Conservation (phyloP, 192 early-diverging fungal genomes). For the Lobosporangium transversale region DNA sequence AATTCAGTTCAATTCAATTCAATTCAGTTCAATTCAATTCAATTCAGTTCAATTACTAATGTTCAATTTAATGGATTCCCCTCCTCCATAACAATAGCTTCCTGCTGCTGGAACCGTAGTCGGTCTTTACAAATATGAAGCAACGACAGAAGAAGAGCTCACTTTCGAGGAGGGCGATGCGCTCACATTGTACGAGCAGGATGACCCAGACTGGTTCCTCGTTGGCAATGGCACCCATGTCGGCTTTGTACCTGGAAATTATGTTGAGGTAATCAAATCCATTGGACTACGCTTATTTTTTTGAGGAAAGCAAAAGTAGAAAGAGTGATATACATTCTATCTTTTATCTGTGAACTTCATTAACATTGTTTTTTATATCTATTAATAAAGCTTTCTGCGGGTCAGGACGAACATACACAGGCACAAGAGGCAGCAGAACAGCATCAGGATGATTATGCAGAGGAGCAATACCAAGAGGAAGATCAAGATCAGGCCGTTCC, state of each 20-base stretch:
- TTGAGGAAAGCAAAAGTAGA: too few relatives aligned
- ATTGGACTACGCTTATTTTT: too few relatives aligned
- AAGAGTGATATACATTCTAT: too few relatives aligned
- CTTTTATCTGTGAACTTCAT: too few relatives aligned
- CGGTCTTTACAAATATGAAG: conserved; percentile 87
- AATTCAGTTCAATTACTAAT: too few relatives aligned
- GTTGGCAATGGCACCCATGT: conserved; percentile 72
- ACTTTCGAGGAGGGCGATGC: conserved; percentile 77
- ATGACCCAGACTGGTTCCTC: conserved; percentile 95
- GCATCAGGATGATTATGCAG: conserved; percentile 31
- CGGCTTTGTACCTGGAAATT: conserved; percentile 90
- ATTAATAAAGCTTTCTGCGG: conserved; percentile 25
- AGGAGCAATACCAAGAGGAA: conserved; percentile 26
- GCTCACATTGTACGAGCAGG: conserved; percentile 81
- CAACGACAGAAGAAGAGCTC: conserved; percentile 87
- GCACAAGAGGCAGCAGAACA: conserved; percentile 22
- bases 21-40: too few relatives aligned
- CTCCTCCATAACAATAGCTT: conserved; percentile 62
- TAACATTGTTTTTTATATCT: too few relatives aligned
- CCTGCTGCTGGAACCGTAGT: conserved; percentile 65
- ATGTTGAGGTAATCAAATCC: conserved; percentile 70
- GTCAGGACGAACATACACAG: conserved; percentile 47
- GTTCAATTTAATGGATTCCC: too few relatives aligned
- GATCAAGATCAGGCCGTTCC: conserved; percentile 24
- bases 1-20: too few relatives aligned